phyloP scores from a whole-genome alignment of 805 yeast genomes.

The Yamadazyma endophytica region DNA sequence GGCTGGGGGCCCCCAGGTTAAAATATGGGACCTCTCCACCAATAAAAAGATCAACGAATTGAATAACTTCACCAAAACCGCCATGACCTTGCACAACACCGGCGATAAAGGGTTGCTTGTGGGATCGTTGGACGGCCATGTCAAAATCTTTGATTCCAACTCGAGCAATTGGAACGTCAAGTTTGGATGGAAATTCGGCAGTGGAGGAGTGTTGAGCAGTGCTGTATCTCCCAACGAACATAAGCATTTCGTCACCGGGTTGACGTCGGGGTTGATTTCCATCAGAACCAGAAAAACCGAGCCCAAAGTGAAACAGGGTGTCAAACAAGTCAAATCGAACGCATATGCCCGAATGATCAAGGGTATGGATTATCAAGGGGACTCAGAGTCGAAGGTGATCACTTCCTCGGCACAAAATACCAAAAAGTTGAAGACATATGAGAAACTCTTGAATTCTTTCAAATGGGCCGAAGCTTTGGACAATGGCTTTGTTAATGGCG shows the following conservation, averaged over 20 bases:
- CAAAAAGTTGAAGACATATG: constrained; percentile 76
- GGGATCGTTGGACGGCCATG: constrained; percentile 96
- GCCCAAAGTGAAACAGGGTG: constrained; percentile 50
- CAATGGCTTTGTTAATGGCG: constrained; percentile 74
- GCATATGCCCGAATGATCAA: constrained; percentile 79
- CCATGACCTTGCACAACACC: constrained; percentile 74
- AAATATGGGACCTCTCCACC: constrained; percentile 88
- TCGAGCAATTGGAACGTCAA: constrained; percentile 77
- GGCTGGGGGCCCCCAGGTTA: constrained; percentile 76
- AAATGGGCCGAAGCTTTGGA: constrained; percentile 93
- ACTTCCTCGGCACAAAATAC: constrained; percentile 46
- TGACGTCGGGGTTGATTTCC: constrained; percentile 83
- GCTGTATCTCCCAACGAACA: constrained; percentile 76
- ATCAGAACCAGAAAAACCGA: constrained; percentile 81
- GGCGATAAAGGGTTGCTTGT: constrained; percentile 80
- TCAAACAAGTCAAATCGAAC: constrained; percentile 48
- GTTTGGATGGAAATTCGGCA: constrained; percentile 95
- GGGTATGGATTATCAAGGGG: constrained; percentile 89
- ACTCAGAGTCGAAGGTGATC: constrained; percentile 70
- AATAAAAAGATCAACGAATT: constrained; percentile 68
- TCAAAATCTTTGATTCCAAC: constrained; percentile 82
- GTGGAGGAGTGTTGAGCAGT: constrained; percentile 81
- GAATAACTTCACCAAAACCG: constrained; percentile 89
- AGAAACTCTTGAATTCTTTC: constrained; percentile 79
- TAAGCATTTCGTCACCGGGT: constrained; percentile 88